Conservation (phyloP, 257 asterid species). For the Lithospermum erythrorhizon region DNA sequence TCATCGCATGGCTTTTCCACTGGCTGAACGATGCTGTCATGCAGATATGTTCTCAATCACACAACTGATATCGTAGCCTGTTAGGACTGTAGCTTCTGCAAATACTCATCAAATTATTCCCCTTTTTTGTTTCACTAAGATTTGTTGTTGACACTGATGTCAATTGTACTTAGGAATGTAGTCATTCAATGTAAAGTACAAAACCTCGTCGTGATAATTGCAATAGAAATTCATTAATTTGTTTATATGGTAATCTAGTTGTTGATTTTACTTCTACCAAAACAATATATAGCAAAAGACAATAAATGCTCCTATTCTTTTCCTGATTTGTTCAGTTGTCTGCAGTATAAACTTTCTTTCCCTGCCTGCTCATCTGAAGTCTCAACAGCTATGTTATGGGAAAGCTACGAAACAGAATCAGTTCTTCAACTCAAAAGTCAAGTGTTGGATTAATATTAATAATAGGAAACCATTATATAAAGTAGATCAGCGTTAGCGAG, state of each 20-base stretch:
- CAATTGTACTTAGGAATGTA: not conserved
- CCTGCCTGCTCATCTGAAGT: not conserved
- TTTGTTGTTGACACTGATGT: not conserved
- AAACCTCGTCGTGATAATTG: not conserved
- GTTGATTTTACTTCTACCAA: not conserved
- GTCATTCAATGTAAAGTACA: not conserved
- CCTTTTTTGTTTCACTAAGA: not conserved
- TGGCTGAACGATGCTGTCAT: not conserved
- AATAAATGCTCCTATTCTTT: not conserved
- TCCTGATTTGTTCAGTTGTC: not conserved
- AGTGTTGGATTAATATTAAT: too few species aligned
- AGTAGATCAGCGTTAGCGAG: not conserved
- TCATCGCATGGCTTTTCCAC: constrained; percentile 32
- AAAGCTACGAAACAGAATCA: not conserved
- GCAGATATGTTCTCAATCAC: not conserved
- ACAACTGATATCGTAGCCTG: not conserved
- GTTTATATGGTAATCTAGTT: not conserved
- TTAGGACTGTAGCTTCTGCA: not conserved
- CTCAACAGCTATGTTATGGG: not conserved
- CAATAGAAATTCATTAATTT: not conserved
- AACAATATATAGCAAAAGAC: too few species aligned
- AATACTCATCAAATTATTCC: not conserved
- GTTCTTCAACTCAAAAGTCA: too few species aligned
- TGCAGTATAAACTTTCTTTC: not conserved
- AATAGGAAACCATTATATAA: too few species aligned